Evolutionary conservation across 805 yeast genomes (phyloP), one percentile per base, ranked within the genome.

Genomic region (Wickerhamiella brachini): DNA sequence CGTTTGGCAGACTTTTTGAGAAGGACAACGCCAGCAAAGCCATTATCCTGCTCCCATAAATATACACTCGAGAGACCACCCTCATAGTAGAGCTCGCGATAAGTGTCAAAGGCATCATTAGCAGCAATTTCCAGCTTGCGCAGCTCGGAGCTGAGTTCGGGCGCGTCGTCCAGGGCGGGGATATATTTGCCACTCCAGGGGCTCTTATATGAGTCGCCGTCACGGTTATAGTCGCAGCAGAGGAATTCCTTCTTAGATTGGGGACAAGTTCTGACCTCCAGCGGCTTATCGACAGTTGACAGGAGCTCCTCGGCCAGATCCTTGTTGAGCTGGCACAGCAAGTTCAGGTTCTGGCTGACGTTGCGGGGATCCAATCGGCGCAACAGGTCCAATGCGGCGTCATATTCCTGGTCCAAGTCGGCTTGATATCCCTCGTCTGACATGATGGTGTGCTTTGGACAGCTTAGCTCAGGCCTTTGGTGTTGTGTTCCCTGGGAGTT

Each of bases 141-240:
- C 55, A 93, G 71, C 22, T 68, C 67, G 1, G 68, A 68, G 3
- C 85, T 74, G 10, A 97, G 96, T 57, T 71, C 79, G 9, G 93
- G 88, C 12, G 59, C 60, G 46, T 59, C 64, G 22, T 85, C 93
- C 39, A 72, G 73, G 8, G 68, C 59, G 26, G 76, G 69, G 55
- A 73, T 76, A 67, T 85, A 90, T 54, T 73, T 72, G 63, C 87
- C 87, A 20, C 86, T 75, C 87, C 90, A 88, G 5, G 97, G 98
- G 0, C 95, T 85, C 59, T 97, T 75, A 68, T 76, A 85, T 20
- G 89, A 81, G 67, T 90, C 97, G 7, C 95, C 89, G 63, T 90
- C 98, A 58, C 98, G 76, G 67, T 90, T 90, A 65, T 90, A 90
- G 65, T 90, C 98, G 68, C 97, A 90, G 49, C 89, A 78, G 52